Conservation (phyloP, 257 asterid species). For the Forsythia suspensa region DNA sequence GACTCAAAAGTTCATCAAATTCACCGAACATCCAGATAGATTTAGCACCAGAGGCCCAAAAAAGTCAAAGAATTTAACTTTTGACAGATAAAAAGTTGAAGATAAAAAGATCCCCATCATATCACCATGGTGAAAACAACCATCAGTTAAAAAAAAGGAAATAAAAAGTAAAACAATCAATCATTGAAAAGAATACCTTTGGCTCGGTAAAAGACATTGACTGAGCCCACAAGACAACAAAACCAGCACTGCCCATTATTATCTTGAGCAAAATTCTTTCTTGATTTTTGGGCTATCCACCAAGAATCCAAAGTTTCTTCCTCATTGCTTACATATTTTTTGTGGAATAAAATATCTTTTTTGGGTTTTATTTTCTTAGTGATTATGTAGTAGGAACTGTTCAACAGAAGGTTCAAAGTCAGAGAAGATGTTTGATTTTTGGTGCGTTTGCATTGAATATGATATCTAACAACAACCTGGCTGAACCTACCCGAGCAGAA, state of each 20-base stretch:
- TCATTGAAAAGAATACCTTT: slow-evolving; percentile 51
- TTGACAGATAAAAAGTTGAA: slow-evolving; percentile 38
- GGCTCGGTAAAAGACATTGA: slow-evolving; percentile 44
- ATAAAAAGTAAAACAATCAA: slow-evolving; percentile 20
- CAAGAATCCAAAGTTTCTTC: slow-evolving; percentile 58
- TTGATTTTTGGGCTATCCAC: slow-evolving; percentile 42
- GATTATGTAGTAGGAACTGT: slow-evolving; percentile 20
- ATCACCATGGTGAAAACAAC: slow-evolving; percentile 29
- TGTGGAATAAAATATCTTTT: neutral
- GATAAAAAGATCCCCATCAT: slow-evolving; percentile 31
- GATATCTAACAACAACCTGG: slow-evolving; percentile 33
- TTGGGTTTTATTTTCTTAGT: slow-evolving; percentile 19
- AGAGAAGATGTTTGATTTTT: slow-evolving; percentile 25
- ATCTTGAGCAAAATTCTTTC: slow-evolving; percentile 29
- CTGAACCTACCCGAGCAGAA: slow-evolving; percentile 38
- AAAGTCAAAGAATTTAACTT: slow-evolving; percentile 44
- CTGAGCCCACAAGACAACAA: slow-evolving; percentile 58
- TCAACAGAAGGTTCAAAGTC: slow-evolving; percentile 40
- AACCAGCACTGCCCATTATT: slow-evolving; percentile 48
- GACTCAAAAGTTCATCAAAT: slow-evolving; percentile 12
- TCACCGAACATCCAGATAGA: slow-evolving; percentile 44
- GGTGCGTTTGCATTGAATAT: slow-evolving; percentile 41
- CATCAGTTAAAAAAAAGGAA: slow-evolving; percentile 19
- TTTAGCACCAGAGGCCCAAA: slow-evolving; percentile 37
- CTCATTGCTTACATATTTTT: neutral